Base-by-base conservation (phyloP, 2,329 filamentous ascomycete species). In the Aspergillus ibericus region DNA sequence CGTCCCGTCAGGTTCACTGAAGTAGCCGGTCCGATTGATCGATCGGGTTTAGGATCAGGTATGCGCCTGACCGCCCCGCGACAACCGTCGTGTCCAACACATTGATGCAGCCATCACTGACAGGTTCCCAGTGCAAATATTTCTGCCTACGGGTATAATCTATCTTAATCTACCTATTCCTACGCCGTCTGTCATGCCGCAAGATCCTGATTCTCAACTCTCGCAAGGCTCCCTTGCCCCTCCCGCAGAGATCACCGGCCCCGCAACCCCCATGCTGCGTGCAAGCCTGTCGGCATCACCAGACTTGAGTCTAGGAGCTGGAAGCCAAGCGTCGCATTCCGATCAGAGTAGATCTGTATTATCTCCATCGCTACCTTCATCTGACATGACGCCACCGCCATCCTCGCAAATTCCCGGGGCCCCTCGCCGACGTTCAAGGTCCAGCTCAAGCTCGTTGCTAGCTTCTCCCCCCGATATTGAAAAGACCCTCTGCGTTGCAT, bases 331-430 rank as follows among this genome's bases (percentile, higher is more conserved):
- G 29, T 72, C 70, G 7, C 65, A 74, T 34, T 72, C 73, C 36
- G 68, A 73, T 42, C 70, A 71, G 55, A 68, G 56, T 51, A 66
- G 67, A 49, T 67, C 71, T 68, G 69, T 75, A 67, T 76, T 79
- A 20, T 78, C 78, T 10, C 77, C 75, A 35, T 75, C 75, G 22
- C 73, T 77, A 47, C 81, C 79, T 18, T 82, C 82, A n/a, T 75
- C 72, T 44, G 73, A 77, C 38, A 83, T 87, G 76, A 88, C 86
- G 12, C 85, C 86, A 12, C 86, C 86, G 22, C 85, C 85, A 9
- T 88, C 86, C 2, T 83, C 84, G 2, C 86, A 88, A 67, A 68
- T 82, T 7, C 78, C 80, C 54, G 68, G 72, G 57, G 77, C 73
- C 65, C 77, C 73, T 54, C 70, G 70, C 57, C 72, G 57, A 64